These are phyloP conservation scores for Cronartium quercuum DNA, from an alignment of 1,284 basidiomycete genomes.

Conservation along the genomic window DNA sequence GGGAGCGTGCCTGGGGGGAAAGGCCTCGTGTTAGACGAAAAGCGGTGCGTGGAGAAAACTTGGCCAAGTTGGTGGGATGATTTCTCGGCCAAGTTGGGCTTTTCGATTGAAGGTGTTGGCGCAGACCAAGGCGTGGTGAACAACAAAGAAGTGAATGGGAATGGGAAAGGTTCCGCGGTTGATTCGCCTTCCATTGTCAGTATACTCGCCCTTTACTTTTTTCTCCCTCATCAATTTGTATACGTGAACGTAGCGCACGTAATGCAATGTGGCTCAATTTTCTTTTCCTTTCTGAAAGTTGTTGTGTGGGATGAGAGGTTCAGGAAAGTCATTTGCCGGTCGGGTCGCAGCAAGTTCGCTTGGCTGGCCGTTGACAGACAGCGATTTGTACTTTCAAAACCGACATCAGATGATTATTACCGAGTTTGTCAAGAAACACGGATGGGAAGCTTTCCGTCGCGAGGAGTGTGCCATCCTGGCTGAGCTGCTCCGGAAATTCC, in stretches of 20 bases:
- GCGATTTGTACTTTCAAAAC: conserved; percentile 71
- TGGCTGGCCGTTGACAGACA: conserved; percentile 75
- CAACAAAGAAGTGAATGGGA: conserved; percentile 34
- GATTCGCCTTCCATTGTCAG: conserved; percentile 32
- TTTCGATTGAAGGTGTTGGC: conserved; percentile 40
- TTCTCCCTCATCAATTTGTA: neutral
- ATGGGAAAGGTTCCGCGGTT: conserved; percentile 7
- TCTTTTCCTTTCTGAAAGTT: conserved; percentile 48
- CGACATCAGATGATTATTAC: conserved; percentile 62
- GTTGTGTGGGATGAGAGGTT: conserved; percentile 92
- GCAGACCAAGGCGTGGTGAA: conserved; percentile 41
- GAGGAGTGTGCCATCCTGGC: conserved; percentile 50
- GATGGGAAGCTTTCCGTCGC: conserved; percentile 70
- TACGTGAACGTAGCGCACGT: conserved; percentile 55
- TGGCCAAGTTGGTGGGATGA: conserved; percentile 99
- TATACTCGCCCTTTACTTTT: neutral
- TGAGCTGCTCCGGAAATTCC: conserved; percentile 47
- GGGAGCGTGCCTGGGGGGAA: conserved; percentile 60
- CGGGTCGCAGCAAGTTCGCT: conserved; percentile 68
- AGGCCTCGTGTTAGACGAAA: conserved; percentile 82
- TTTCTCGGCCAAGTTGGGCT: conserved; percentile 72
- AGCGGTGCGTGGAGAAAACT: conserved; percentile 97
- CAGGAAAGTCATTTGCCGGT: conserved; percentile 88
- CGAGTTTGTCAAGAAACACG: conserved; percentile 68
- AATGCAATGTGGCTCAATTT: conserved; percentile 51